Evolutionary conservation across 1,284 basidiomycete genomes (phyloP), one percentile per base, ranked within the genome.

Genomic region (Cryptococcus sp.): DNA sequence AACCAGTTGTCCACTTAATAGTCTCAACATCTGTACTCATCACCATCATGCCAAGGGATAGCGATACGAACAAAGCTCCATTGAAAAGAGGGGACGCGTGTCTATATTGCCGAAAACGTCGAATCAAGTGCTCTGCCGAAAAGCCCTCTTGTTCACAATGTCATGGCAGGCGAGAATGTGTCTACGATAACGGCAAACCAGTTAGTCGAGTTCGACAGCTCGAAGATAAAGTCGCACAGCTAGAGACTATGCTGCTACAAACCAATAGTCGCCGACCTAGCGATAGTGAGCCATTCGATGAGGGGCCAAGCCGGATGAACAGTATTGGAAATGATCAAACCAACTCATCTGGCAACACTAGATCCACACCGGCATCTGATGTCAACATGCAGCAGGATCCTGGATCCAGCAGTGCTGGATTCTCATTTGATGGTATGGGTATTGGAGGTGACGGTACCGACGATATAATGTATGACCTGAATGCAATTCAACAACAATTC

Each of bases 81-180:
- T 58, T 73, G 36, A 66, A 61, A 45, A 62, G 70, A 7, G 71
- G 71, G 11, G 69, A 72, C 47, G 71, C 71, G 2, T 73, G 71
- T 49, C 50, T 72, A 18, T 72, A 72, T 56, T 73, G 71, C 53
- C 64, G 71, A 13, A 67, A 69, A 47, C 59, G 71, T 1, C 54
- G 71, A 13, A 72, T 72, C 31, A 46, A 59, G n/a, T 73, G 71
- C 57, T 64, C 64, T 18, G 69, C 67, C 5, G 54, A 54, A 5
- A 72, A 72, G 46, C 69, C 69, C 1, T 49, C 60, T 4, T 73
- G 71, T 53, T 53, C 64, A 10, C 64, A 72, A 52, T 73, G 71
- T 51, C 70, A 69, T 45, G 50, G 65, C 37, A 54, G 58, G 31
- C 43, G 67, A 43, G 66, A 67, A 52, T 73, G 71, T 43, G 59